These are phyloP conservation scores for Aethionema arabicum DNA, from an alignment of 345 rosid species.

Conservation along the genomic window DNA sequence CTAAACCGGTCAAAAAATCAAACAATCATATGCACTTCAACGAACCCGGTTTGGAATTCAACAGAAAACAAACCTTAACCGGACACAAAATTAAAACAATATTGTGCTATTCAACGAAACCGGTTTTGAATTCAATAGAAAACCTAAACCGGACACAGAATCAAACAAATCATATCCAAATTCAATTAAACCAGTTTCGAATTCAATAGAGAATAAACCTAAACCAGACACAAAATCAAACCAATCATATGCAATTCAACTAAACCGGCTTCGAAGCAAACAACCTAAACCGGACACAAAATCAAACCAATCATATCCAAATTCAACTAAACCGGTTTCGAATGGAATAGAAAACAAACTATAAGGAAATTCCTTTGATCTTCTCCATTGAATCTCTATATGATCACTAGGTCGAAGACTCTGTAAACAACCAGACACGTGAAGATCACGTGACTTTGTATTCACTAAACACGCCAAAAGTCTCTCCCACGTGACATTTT, in stretches of 20 bases:
- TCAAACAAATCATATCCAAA: too few relatives aligned
- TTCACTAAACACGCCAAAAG: conserved; percentile 57
- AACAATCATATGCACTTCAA: neutral
- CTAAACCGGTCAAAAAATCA: conserved; percentile 30
- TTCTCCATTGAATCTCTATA: conserved; percentile 95
- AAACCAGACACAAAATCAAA: too few relatives aligned
- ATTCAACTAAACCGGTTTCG: neutral
- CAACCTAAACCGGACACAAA: too few relatives aligned
- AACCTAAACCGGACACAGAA: too few relatives aligned
- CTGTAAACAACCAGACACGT: conserved; percentile 60
- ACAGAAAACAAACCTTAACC: too few relatives aligned
- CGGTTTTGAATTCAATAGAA: neutral
- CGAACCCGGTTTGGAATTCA: neutral
- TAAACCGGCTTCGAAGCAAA: neutral
- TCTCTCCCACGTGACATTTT: conserved; percentile 71
- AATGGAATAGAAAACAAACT: conserved; percentile 38
- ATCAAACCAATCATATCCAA: too few relatives aligned
- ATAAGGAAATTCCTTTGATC: conserved; percentile 75
- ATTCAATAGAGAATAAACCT: too few relatives aligned
- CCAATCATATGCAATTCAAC: too few relatives aligned
- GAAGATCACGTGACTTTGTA: conserved; percentile 54
- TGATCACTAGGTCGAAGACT: conserved; percentile 67
- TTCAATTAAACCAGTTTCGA: too few relatives aligned
- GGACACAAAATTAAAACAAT: too few relatives aligned
- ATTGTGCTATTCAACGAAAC: neutral